A percentile compares a stretch with the other conserved stretches of the same genome.
phyloP scores from a whole-genome alignment of 1,284 basidiomycete genomes.

The Laetiporus sulphureus region DNA sequence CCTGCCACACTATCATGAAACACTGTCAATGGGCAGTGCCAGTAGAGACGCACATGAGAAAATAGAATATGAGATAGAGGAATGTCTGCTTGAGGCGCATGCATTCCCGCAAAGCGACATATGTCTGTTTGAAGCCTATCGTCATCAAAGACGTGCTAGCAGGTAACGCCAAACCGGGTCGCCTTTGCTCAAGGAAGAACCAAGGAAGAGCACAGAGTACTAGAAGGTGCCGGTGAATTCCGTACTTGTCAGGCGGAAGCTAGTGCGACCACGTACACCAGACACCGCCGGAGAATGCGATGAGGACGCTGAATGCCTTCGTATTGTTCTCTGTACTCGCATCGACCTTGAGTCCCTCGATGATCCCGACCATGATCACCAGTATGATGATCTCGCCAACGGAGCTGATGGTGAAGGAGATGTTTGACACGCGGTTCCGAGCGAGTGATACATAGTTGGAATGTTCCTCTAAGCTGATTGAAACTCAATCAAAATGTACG shows the following conservation, averaged over 20 bases:
- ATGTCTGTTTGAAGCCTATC: constrained; percentile 66
- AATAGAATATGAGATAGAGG: constrained; percentile 70
- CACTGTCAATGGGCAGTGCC: constrained; percentile 26
- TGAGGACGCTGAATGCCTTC: constrained; percentile 67
- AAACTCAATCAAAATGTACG: no score
- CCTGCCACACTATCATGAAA: no score
- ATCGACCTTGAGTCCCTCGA: constrained; percentile 59
- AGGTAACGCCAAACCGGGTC: constrained; percentile 63
- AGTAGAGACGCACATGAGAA: constrained; percentile 50
- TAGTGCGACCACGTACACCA: constrained; percentile 64
- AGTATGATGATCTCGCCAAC: constrained; percentile 68
- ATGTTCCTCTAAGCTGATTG: constrained; percentile 56
- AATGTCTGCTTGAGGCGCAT: constrained; percentile 71
- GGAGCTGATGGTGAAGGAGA: constrained; percentile 71
- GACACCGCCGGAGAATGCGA: constrained; percentile 69
- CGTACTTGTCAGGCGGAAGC: no score
- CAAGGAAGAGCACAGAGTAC: constrained; percentile 72
- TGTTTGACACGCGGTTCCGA: constrained; percentile 74
- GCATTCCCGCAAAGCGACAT: constrained; percentile 61
- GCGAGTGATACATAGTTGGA: constrained; percentile 56
- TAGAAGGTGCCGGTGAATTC: constrained; percentile 21
- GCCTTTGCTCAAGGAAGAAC: constrained; percentile 66
- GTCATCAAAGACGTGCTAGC: constrained; percentile 56
- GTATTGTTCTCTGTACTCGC: constrained; percentile 71
- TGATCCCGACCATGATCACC: constrained; percentile 71